Conservation (phyloP, 345 rosid genomes). For the Heritiera fomes region DNA sequence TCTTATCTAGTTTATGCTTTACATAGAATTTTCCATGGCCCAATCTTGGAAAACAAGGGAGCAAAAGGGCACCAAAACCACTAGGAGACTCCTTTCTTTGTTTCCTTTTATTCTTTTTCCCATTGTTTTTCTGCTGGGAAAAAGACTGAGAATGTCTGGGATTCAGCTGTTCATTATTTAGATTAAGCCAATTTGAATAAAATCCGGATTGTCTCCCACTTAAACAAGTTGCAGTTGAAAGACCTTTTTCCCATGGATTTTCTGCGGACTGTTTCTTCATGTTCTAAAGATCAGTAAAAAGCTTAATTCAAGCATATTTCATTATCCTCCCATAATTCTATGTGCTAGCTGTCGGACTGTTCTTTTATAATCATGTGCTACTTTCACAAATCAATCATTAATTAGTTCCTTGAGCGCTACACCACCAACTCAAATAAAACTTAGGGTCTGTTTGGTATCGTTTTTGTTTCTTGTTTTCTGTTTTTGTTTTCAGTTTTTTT, state of each 20-base stretch:
- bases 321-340: neutral
- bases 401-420: neutral
- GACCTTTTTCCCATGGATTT: neutral
- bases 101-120: neutral
- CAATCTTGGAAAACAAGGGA: neutral
- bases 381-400: neutral
- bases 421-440: neutral
- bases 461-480: too few relatives aligned
- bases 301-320: too few relatives aligned
- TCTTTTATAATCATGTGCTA: neutral
- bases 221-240: neutral
- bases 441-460: too few relatives aligned
- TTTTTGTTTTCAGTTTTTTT: too few relatives aligned
- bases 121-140: neutral
- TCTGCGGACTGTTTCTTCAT: neutral
- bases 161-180: neutral
- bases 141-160: neutral
- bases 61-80: conserved; percentile 1
- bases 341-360: neutral
- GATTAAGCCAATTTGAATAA: neutral
- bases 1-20: neutral
- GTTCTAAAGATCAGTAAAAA: neutral
- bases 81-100: neutral
- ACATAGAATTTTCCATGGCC: neutral
- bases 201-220: conserved; percentile 6